Conservation (phyloP, 495 filamentous ascomycete species). For the Neurospora sublineolata region DNA sequence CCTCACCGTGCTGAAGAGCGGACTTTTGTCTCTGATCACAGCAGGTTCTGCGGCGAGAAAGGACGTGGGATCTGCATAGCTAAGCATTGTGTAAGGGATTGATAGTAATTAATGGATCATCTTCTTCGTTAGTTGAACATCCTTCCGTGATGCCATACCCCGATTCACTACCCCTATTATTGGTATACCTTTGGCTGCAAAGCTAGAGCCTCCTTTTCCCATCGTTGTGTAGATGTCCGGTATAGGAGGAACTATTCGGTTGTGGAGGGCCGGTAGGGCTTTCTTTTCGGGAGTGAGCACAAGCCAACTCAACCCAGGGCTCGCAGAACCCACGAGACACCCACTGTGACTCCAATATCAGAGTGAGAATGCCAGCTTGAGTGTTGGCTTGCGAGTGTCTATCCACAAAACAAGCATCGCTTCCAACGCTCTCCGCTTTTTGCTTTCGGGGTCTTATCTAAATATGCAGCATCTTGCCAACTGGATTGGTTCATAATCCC, state of each 20-base stretch:
- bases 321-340: not conserved
- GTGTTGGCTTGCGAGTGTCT: not conserved
- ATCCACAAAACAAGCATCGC: not conserved
- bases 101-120: not conserved
- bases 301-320: not conserved
- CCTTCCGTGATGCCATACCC: not conserved
- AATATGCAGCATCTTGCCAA: no score
- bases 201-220: not conserved
- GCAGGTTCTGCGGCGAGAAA: not conserved
- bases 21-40: not conserved
- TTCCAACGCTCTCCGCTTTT: not conserved
- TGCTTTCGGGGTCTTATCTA: not conserved
- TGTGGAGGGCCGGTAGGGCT: constrained; percentile 57
- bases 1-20: not conserved
- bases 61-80: not conserved
- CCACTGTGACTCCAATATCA: not conserved
- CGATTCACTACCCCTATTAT: not conserved
- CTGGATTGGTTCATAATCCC: no score
- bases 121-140: not conserved
- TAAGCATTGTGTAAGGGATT: not conserved
- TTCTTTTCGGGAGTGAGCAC: not conserved
- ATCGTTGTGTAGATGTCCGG: constrained; percentile 19
- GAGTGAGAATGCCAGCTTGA: not conserved
- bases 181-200: not conserved
- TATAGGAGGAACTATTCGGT: constrained; percentile 48